phyloP scores from a whole-genome alignment of 2,329 filamentous ascomycete genomes.

The Fusarium sororula region DNA sequence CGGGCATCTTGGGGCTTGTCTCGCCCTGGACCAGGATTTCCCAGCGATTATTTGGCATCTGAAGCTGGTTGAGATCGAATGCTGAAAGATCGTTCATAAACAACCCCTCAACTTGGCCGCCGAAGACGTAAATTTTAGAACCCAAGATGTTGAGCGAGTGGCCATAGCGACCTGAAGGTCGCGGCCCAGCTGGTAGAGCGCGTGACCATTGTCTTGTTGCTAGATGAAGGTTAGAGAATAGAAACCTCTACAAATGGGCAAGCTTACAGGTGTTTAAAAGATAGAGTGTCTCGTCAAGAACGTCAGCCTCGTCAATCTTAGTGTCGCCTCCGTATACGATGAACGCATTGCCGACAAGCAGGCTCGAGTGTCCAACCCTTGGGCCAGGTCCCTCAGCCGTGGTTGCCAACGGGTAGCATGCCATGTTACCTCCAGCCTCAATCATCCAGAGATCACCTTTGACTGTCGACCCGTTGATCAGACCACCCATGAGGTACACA shows the following conservation, averaged over 20 bases:
- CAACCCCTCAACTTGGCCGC: slow-evolving; percentile 94
- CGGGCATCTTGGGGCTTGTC: slow-evolving; percentile 70
- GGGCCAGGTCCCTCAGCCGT: slow-evolving; percentile 95
- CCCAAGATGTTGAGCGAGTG: slow-evolving; percentile 96
- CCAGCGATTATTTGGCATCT: slow-evolving; percentile 92
- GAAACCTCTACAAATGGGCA: background rate
- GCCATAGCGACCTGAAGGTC: slow-evolving; percentile 91
- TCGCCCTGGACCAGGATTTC: slow-evolving; percentile 82
- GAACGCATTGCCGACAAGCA: slow-evolving; percentile 97
- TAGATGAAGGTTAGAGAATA: slow-evolving; percentile 50
- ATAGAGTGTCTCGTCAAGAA: slow-evolving; percentile 94
- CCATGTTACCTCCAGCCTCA: slow-evolving; percentile 85
- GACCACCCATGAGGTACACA: slow-evolving; percentile 95
- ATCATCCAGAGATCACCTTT: slow-evolving; percentile 99
- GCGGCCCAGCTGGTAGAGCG: slow-evolving; percentile 84
- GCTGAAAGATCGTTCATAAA: slow-evolving; percentile 98
- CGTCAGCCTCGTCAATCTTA: slow-evolving; percentile 92
- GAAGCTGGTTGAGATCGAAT: slow-evolving; percentile 94
- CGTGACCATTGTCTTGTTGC: slow-evolving; percentile 98
- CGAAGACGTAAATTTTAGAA: slow-evolving; percentile 97
- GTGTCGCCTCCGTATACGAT: slow-evolving; percentile 99
- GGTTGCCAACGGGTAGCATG: slow-evolving; percentile 90
- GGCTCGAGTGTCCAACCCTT: slow-evolving; percentile 90
- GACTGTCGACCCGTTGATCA: slow-evolving; percentile 94
- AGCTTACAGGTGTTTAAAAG: slow-evolving; percentile 94